phyloP scores from a whole-genome alignment of 2,329 filamentous ascomycete species.

The Verticillium klebahnii region DNA sequence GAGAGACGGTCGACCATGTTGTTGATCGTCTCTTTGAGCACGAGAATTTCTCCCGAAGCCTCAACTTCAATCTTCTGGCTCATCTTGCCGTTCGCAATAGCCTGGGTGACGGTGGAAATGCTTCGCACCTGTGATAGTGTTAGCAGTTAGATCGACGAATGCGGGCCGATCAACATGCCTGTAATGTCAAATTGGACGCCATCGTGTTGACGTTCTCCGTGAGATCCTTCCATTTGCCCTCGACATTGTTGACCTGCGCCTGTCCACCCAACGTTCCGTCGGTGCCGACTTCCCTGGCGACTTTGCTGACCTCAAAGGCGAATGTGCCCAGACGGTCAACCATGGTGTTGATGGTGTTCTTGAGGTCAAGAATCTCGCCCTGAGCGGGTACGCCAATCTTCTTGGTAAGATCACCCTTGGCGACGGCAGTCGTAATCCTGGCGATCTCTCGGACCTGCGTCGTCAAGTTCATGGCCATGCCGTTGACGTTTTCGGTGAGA shows the following conservation, averaged over 20 bases:
- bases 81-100: constrained; percentile 93
- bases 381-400: constrained; percentile 93
- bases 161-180: constrained; percentile 34
- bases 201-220: constrained; percentile 85
- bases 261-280: constrained; percentile 93
- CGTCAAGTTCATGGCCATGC: constrained; percentile 97
- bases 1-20: constrained; percentile 97
- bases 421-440: constrained; percentile 92
- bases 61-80: constrained; percentile 94
- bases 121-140: constrained; percentile 62
- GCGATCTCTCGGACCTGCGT: constrained; percentile 98
- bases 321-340: constrained; percentile 95
- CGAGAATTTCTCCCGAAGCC: constrained; percentile 89
- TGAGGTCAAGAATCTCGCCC: constrained; percentile 91
- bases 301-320: constrained; percentile 92
- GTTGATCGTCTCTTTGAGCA: constrained; percentile 94
- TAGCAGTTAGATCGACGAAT: background rate
- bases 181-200: constrained; percentile 63
- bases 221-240: constrained; percentile 97
- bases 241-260: constrained; percentile 88
- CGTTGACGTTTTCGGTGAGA: constrained; percentile 91
- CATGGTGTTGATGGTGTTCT: constrained; percentile 98
- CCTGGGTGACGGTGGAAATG: constrained; percentile 91
- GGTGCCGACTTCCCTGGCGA: constrained; percentile 92
- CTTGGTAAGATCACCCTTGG: constrained; percentile 87